These are phyloP conservation scores for Fusarium transvaalense DNA, from an alignment of 2,329 filamentous ascomycete species.

Conservation along the genomic window DNA sequence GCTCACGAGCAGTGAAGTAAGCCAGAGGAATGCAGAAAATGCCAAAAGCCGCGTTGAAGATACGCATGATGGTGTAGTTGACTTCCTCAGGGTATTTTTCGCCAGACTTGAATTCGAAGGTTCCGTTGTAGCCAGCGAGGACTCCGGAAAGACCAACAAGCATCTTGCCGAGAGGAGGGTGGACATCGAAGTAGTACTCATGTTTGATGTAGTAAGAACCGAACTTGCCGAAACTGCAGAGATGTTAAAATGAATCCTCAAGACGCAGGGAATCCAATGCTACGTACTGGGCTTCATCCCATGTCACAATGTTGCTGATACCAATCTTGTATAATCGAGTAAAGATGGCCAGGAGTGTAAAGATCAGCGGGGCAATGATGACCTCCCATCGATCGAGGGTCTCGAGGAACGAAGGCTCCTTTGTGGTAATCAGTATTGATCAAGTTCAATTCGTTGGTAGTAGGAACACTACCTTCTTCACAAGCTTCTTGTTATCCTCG, in stretches of 20 bases:
- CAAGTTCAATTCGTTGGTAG: background rate
- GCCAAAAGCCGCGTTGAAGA: conserved; percentile 96
- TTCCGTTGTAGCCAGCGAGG: conserved; percentile 97
- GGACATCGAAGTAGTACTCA: conserved; percentile 95
- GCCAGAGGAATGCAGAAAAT: conserved; percentile 92
- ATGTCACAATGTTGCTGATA: conserved; percentile 74
- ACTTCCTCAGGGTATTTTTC: conserved; percentile 94
- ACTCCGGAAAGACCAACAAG: conserved; percentile 96
- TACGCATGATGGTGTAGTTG: conserved; percentile 98
- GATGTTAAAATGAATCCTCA: conserved; percentile 29
- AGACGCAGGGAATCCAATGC: background rate
- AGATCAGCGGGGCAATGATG: conserved; percentile 71
- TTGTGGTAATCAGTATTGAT: conserved; percentile 39
- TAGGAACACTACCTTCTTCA: conserved; percentile 63
- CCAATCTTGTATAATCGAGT: conserved; percentile 79
- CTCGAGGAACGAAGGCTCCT: conserved; percentile 70
- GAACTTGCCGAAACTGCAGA: conserved; percentile 88
- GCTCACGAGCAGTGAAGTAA: conserved; percentile 92
- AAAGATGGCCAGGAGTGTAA: conserved; percentile 72
- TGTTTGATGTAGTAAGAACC: conserved; percentile 99
- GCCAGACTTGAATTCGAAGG: conserved; percentile 99
- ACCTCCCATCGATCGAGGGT: conserved; percentile 74
- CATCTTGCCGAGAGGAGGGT: conserved; percentile 98
- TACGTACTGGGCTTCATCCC: conserved; percentile 75
- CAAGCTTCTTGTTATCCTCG: conserved; percentile 71